Evolutionary conservation across 2,329 filamentous ascomycete species (phyloP).

Genomic region (Trichoderma sp.): DNA sequence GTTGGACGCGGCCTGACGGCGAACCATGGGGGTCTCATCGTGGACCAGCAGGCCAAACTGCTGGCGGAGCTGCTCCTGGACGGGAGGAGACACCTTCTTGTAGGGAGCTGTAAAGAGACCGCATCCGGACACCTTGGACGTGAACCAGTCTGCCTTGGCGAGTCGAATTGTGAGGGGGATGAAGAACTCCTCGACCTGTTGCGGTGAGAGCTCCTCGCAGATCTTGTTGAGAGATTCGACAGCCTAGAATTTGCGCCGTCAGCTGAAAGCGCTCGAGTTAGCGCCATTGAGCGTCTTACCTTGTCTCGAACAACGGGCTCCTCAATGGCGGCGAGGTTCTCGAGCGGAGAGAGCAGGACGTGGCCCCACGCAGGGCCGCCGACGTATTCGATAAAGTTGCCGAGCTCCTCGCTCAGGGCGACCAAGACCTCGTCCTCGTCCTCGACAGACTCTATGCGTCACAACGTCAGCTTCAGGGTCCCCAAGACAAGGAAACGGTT

Average conservation of each 20-base stretch:
- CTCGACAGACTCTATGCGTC: constrained; percentile 82
- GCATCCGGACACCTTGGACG: constrained; percentile 96
- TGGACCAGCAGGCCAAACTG: constrained; percentile 92
- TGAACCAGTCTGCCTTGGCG: constrained; percentile 99
- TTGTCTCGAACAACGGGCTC: constrained; percentile 97
- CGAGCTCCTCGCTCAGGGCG: constrained; percentile 93
- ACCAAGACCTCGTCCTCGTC: constrained; percentile 98
- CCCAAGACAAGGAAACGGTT: neutral
- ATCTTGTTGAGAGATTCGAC: constrained; percentile 99
- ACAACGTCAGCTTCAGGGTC: constrained; percentile 10
- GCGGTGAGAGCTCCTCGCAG: constrained; percentile 82
- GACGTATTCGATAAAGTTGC: constrained; percentile 95
- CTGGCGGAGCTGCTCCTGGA: constrained; percentile 86
- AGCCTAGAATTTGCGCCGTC: constrained; percentile 55
- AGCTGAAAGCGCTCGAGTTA: constrained; percentile 1
- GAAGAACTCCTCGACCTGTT: constrained; percentile 96
- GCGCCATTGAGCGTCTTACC: constrained; percentile 49
- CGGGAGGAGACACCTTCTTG: constrained; percentile 79
- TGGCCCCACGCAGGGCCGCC: constrained; percentile 91
- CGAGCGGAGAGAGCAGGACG: constrained; percentile 91
- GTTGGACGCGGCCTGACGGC: constrained; percentile 93
- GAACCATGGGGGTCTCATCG: constrained; percentile 98
- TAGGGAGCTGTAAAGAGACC: constrained; percentile 94
- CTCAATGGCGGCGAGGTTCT: constrained; percentile 97
- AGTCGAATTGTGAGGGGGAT: constrained; percentile 93